phyloP scores from a whole-genome alignment of 2,329 filamentous ascomycete genomes.

The Paraconiothyrium sp. region DNA sequence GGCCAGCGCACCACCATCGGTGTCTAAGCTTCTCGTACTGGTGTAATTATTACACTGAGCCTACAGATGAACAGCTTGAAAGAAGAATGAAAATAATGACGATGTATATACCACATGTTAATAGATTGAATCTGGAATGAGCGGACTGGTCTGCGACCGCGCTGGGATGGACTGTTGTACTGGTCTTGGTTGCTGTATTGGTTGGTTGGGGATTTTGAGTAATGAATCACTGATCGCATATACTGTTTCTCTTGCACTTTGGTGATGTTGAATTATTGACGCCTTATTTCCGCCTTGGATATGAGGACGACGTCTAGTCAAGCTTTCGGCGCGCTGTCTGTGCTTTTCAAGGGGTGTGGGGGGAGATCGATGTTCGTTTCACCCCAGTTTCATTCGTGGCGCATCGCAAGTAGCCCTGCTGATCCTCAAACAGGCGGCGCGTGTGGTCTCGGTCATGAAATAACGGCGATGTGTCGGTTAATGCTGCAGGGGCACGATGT shows the following conservation, averaged over 20 bases:
- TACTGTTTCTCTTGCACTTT: neutral
- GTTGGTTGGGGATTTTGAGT: slow-evolving; percentile 14
- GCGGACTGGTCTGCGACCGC: slow-evolving; percentile 17
- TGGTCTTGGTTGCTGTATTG: slow-evolving; percentile 4
- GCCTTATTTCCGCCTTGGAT: slow-evolving; percentile 5
- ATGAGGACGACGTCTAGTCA: slow-evolving; percentile 15
- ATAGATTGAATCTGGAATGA: neutral
- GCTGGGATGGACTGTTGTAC: slow-evolving; percentile 1
- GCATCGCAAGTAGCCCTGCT: neutral
- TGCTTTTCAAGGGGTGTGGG: slow-evolving; percentile 1
- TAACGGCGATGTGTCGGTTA: neutral
- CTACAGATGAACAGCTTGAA: neutral
- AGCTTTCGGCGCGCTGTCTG: slow-evolving; percentile 14
- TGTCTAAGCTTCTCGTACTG: slow-evolving; percentile 15
- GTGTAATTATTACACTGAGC: neutral
- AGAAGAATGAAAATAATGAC: neutral
- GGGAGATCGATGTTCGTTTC: slow-evolving; percentile 7
- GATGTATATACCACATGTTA: slow-evolving; percentile 9
- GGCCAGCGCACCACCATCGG: slow-evolving; percentile 18
- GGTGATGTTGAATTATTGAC: neutral
- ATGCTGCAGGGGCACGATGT: neutral
- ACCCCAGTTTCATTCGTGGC: slow-evolving; percentile 16
- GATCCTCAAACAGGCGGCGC: slow-evolving; percentile 10
- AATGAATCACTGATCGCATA: slow-evolving; percentile 14
- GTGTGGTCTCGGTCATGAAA: neutral